These are phyloP conservation scores for Tylopilus subfusipes DNA, from an alignment of 768 basidiomycete species.

Conservation along the genomic window DNA sequence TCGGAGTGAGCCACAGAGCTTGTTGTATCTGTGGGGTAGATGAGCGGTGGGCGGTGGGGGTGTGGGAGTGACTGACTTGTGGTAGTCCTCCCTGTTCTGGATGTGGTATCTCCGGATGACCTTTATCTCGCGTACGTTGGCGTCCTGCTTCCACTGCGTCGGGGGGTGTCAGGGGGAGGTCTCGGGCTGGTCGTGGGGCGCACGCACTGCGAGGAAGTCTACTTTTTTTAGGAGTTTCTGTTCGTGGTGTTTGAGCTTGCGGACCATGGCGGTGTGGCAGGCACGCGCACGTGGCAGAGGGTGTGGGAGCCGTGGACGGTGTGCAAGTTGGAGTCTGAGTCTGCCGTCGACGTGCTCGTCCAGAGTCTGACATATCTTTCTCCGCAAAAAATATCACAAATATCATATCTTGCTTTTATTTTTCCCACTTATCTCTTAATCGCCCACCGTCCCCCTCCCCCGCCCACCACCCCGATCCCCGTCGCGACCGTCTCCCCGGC, in stretches of 20 bases:
- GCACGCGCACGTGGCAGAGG: conserved; percentile 29
- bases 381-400: conserved; percentile 24
- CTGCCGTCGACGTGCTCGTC: conserved; percentile 32
- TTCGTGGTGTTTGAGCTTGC: conserved; percentile 95
- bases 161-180: not conserved
- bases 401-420: conserved; percentile 30
- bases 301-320: conserved; percentile 26
- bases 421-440: conserved; percentile 11
- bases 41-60: not conserved
- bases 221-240: conserved; percentile 94
- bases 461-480: conserved; percentile 16
- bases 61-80: conserved; percentile 52
- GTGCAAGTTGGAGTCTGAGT: conserved; percentile 25
- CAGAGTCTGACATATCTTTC: conserved; percentile 26
- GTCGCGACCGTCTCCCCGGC: conserved; percentile 13
- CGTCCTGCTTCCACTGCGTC: conserved; percentile 93
- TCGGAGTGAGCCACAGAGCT: conserved; percentile 83
- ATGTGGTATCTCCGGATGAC: conserved; percentile 96
- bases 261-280: conserved; percentile 51
- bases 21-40: conserved; percentile 75
- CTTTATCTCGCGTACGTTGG: conserved; percentile 83
- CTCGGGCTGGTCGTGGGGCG: not conserved
- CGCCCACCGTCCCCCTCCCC: not conserved
- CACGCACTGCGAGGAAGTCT: conserved; percentile 86
- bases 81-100: conserved; percentile 91